Conservation (phyloP, 1,284 basidiomycete genomes). For the Ceratobasidium sp. region DNA sequence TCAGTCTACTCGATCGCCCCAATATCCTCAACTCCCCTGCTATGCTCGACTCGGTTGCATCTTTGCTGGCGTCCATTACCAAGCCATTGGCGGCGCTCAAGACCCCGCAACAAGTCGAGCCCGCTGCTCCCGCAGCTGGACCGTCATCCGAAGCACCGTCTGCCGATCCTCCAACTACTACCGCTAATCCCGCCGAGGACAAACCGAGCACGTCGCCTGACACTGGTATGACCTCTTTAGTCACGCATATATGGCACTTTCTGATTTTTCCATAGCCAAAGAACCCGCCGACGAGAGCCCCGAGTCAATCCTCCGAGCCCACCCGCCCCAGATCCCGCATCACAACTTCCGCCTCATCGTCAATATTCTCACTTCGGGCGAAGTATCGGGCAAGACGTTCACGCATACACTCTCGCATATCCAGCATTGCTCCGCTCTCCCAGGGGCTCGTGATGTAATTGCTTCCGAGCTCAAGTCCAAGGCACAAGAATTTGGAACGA, state of each 20-base stretch:
- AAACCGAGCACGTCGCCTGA: background rate
- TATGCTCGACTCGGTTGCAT: conserved; percentile 90
- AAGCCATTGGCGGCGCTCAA: conserved; percentile 74
- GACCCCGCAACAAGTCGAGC: conserved; percentile 49
- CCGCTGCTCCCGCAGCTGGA: conserved; percentile 11
- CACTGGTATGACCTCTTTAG: conserved; percentile 13
- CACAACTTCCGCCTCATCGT: conserved; percentile 84
- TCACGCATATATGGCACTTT: conserved; percentile 8
- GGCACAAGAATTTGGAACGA: conserved; percentile 84
- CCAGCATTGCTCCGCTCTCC: conserved; percentile 85
- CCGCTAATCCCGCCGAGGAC: conserved; percentile 14
- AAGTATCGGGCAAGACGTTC: conserved; percentile 94
- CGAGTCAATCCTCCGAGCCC: conserved; percentile 51
- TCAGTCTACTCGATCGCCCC: conserved; percentile 84
- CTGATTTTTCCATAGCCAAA: conserved; percentile 40
- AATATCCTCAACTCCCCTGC: conserved; percentile 83
- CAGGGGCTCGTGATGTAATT: conserved; percentile 85
- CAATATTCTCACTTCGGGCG: conserved; percentile 91
- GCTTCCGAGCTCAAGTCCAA: conserved; percentile 83
- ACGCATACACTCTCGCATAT: conserved; percentile 88
- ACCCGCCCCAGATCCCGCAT: conserved; percentile 82
- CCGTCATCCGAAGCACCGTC: conserved; percentile 17
- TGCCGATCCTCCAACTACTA: conserved; percentile 21
- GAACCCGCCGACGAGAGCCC: conserved; percentile 31
- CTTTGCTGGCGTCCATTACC: conserved; percentile 83